phyloP scores from a whole-genome alignment of 192 early-diverging fungal species.

The Funneliformis geosporum region DNA sequence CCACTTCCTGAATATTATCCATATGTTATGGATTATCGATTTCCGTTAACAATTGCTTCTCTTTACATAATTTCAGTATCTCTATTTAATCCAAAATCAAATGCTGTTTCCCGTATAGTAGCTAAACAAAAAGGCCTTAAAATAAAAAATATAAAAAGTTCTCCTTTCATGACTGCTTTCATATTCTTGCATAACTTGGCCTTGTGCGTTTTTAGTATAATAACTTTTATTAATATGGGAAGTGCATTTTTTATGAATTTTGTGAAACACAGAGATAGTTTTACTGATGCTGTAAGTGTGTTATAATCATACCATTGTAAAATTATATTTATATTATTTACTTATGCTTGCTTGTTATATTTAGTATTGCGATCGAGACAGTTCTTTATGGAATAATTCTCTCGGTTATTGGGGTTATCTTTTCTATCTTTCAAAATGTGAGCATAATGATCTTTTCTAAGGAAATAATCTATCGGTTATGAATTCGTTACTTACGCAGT shows the following conservation, averaged over 20 bases:
- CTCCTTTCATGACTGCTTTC: slow-evolving; percentile 65
- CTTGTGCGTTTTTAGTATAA: slow-evolving; percentile 69
- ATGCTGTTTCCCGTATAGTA: slow-evolving; percentile 57
- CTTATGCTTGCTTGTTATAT: not conserved
- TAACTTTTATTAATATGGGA: slow-evolving; percentile 68
- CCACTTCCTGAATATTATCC: slow-evolving; percentile 72
- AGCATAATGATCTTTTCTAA: not conserved
- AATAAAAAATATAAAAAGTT: slow-evolving; percentile 40
- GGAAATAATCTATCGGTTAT: not conserved
- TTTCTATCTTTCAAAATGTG: slow-evolving; percentile 84
- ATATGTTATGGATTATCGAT: slow-evolving; percentile 71
- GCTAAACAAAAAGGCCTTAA: slow-evolving; percentile 52
- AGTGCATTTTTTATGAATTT: slow-evolving; percentile 57
- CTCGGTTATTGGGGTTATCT: slow-evolving; percentile 82
- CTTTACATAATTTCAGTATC: slow-evolving; percentile 50
- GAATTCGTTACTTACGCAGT: not conserved
- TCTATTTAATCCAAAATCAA: slow-evolving; percentile 52
- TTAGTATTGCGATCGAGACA: slow-evolving; percentile 67
- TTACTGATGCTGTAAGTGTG: slow-evolving; percentile 61
- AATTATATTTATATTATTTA: not conserved
- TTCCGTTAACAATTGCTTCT: slow-evolving; percentile 56
- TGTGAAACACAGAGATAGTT: slow-evolving; percentile 42
- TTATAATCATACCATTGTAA: not conserved
- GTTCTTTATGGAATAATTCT: slow-evolving; percentile 66
- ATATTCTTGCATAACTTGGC: slow-evolving; percentile 77